Evolutionary conservation across 2,329 filamentous ascomycete genomes (phyloP), one percentile per base, ranked within the genome.

Genomic region (Calonectria ilicicola): DNA sequence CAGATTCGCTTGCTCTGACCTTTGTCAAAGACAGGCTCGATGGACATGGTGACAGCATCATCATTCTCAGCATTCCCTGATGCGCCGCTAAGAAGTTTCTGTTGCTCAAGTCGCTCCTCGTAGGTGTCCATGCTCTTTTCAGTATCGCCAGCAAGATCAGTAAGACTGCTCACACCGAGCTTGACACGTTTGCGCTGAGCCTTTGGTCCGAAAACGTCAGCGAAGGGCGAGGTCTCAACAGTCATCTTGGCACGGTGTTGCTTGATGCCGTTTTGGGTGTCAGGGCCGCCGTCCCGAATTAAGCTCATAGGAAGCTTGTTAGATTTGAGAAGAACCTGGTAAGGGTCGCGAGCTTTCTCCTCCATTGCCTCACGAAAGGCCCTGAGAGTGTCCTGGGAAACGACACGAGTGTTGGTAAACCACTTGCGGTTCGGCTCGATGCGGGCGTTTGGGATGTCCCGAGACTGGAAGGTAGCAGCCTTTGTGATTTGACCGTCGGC

Each of bases 221-320:
- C 87, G 81, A 98, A 99, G 0, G 96, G 95, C 38, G 93, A 91
- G 21, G 92, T 94, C 86, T 98, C 95, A 62, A 98, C 93, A 12
- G 95, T 91, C 87, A 98, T 98, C 88, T 98, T 98, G 46, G 96
- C 96, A 81, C 94, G 91, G 84, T 98, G 96, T 83, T 98, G 92
- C 86, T 98, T 97, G 70, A 98, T 84, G 0, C 96, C 96, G 80
- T 98, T 96, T 78, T 93, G 90, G 58, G 80, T 83, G 70, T 85
- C 92, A 89, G 93, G 82, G 70, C 84, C 92, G 67, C 84, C 92
- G 69, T 98, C 96, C 74, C 92, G 90, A 81, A 99, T 98, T 83
- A 99, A 87, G 78, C 92, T 96, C 95, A 99, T 96, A 47, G 97
- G 97, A 62, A 99, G 89, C 87, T 98, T 98, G 85, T 98, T 98